These are phyloP conservation scores for Globisporangium yorkense DNA, from an alignment of 352 stramenopile species.

Conservation along the genomic window DNA sequence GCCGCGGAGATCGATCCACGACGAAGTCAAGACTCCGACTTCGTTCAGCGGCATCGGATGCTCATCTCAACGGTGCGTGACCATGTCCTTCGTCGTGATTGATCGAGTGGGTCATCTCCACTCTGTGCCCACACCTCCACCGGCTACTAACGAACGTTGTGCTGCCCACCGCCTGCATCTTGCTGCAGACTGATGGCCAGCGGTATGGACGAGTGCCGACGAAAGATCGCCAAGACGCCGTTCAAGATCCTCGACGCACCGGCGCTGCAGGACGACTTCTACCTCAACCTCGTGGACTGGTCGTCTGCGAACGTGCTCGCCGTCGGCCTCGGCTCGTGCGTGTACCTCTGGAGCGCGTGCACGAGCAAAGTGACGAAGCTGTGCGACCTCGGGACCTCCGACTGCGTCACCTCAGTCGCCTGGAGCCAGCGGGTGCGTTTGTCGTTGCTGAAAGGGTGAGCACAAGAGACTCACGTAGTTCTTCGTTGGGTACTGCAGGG, in stretches of 20 bases:
- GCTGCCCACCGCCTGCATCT: background rate
- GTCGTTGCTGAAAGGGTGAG: background rate
- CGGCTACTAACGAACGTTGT: too few relatives aligned
- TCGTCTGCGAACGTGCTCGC: slow-evolving; percentile 93
- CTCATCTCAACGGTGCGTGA: slow-evolving; percentile 25
- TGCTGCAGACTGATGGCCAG: slow-evolving; percentile 9
- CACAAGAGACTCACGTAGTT: too few relatives aligned
- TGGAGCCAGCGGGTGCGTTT: slow-evolving; percentile 86
- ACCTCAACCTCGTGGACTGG: slow-evolving; percentile 98
- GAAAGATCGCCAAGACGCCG: slow-evolving; percentile 90
- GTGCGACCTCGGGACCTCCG: slow-evolving; percentile 76
- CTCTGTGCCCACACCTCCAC: too few relatives aligned
- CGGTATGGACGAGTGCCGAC: slow-evolving; percentile 25
- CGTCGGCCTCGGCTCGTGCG: slow-evolving; percentile 89
- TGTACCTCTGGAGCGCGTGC: slow-evolving; percentile 95
- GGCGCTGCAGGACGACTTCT: slow-evolving; percentile 97
- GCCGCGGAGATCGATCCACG: slow-evolving; percentile 47
- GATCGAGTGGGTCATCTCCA: background rate
- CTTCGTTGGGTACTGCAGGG: slow-evolving; percentile 33
- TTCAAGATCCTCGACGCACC: slow-evolving; percentile 98
- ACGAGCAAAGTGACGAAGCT: slow-evolving; percentile 93
- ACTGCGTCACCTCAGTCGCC: slow-evolving; percentile 91
- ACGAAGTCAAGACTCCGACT: slow-evolving; percentile 50
- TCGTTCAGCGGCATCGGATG: slow-evolving; percentile 38
- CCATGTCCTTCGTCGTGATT: background rate